Conservation (phyloP, 2,329 filamentous ascomycete genomes). For the Epichloe coenophiala region DNA sequence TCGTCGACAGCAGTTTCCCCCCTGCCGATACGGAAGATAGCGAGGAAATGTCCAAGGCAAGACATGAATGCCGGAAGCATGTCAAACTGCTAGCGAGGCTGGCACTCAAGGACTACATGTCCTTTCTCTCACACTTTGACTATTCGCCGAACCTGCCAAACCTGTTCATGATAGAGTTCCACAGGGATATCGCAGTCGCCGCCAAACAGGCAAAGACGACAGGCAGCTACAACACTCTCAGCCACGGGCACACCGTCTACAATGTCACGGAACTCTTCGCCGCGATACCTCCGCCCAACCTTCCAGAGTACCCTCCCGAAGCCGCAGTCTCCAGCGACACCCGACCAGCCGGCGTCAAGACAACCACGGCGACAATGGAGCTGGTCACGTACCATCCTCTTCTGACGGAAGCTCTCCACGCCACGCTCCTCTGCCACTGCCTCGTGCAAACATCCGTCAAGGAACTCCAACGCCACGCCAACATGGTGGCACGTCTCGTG, state of each 20-base stretch:
- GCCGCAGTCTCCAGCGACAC: no score
- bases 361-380: conserved; percentile 19
- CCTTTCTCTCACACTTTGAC: conserved; percentile 61
- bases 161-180: conserved; percentile 30
- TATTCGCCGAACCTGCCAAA: conserved; percentile 58
- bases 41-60: conserved; percentile 4
- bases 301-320: conserved; percentile 54
- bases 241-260: conserved; percentile 26
- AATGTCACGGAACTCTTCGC: conserved; percentile 53
- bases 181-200: conserved; percentile 37
- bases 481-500: conserved; percentile 66
- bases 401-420: conserved; percentile 65
- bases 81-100: conserved; percentile 65
- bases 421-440: conserved; percentile 64
- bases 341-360: background rate
- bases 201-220: conserved; percentile 5
- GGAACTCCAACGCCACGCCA: conserved; percentile 64
- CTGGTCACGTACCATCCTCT: conserved; percentile 62
- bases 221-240: conserved; percentile 5
- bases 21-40: background rate
- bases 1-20: conserved; percentile 43
- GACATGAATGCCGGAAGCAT: conserved; percentile 37
- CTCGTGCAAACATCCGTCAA: conserved; percentile 66
- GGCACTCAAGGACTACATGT: conserved; percentile 60
- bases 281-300: conserved; percentile 47